These are phyloP conservation scores for Verticillium dahliae DNA, from an alignment of 2,329 filamentous ascomycete species.

Conservation along the genomic window DNA sequence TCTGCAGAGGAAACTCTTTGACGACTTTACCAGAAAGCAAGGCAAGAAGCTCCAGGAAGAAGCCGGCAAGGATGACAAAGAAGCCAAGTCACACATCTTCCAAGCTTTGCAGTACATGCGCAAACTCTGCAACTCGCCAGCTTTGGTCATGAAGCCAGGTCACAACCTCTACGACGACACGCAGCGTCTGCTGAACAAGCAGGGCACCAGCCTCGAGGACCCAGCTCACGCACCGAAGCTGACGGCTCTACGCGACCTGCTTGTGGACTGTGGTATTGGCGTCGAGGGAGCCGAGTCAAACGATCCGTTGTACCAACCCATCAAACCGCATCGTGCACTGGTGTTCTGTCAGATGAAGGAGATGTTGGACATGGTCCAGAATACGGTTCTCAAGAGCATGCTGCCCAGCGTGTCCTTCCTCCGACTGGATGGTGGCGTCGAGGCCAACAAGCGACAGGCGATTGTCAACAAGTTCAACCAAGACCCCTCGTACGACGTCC, in stretches of 20 bases:
- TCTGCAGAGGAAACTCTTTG: slow-evolving; percentile 88
- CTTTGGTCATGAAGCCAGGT: slow-evolving; percentile 89
- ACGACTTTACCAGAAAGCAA: slow-evolving; percentile 93
- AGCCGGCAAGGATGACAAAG: slow-evolving; percentile 78
- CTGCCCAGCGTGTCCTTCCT: slow-evolving; percentile 90
- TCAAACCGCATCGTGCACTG: slow-evolving; percentile 90
- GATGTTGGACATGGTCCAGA: slow-evolving; percentile 98
- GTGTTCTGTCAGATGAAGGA: slow-evolving; percentile 99
- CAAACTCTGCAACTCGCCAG: slow-evolving; percentile 96
- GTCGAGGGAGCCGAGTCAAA: slow-evolving; percentile 57
- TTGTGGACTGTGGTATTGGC: slow-evolving; percentile 98
- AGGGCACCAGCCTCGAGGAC: slow-evolving; percentile 79
- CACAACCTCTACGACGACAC: slow-evolving; percentile 88
- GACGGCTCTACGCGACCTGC: slow-evolving; percentile 77
- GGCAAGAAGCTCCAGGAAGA: slow-evolving; percentile 81
- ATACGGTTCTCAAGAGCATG: slow-evolving; percentile 81
- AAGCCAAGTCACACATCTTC: slow-evolving; percentile 97
- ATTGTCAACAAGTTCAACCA: slow-evolving; percentile 99
- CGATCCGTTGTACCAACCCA: slow-evolving; percentile 65
- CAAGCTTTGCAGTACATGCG: slow-evolving; percentile 99
- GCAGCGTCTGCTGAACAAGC: slow-evolving; percentile 69
- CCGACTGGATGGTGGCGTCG: slow-evolving; percentile 88
- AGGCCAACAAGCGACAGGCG: slow-evolving; percentile 88
- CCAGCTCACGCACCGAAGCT: slow-evolving; percentile 87
- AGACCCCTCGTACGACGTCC: slow-evolving; percentile 90